These are phyloP conservation scores for Phytopythium boreale DNA, from an alignment of 352 stramenopile species.

Conservation along the genomic window DNA sequence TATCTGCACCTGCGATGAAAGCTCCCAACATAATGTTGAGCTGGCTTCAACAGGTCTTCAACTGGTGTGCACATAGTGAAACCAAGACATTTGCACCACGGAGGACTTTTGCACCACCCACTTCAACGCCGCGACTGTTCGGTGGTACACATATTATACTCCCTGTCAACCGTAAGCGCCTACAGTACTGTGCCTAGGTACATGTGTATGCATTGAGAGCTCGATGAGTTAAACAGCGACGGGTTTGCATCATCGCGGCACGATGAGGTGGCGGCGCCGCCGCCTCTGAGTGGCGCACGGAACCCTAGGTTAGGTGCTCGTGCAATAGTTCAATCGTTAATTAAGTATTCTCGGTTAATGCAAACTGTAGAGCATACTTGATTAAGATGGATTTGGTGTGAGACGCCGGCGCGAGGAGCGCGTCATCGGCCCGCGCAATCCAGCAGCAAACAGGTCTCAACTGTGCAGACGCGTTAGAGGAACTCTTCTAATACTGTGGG, in stretches of 20 bases:
- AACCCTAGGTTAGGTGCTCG: constrained; percentile 3
- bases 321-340: no score
- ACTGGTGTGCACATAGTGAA: neutral
- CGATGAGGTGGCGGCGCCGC: neutral
- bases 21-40: neutral
- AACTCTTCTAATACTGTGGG: no score
- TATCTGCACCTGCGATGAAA: neutral
- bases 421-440: neutral
- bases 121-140: neutral
- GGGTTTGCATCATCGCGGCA: neutral
- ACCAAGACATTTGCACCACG: neutral
- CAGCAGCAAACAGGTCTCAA: no score
- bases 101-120: neutral
- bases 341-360: no score
- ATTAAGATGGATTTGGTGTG: neutral
- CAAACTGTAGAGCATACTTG: neutral
- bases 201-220: no score
- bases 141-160: no score
- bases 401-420: neutral
- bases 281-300: neutral
- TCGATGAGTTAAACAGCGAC: neutral
- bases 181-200: no score
- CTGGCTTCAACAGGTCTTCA: neutral
- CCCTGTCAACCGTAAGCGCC: no score
- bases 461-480: no score